Percentiles rank a stretch among this genome's conserved stretches.
These are phyloP conservation scores for Aspergillus bridgeri DNA, from an alignment of 495 filamentous ascomycete genomes.

Conservation along the genomic window DNA sequence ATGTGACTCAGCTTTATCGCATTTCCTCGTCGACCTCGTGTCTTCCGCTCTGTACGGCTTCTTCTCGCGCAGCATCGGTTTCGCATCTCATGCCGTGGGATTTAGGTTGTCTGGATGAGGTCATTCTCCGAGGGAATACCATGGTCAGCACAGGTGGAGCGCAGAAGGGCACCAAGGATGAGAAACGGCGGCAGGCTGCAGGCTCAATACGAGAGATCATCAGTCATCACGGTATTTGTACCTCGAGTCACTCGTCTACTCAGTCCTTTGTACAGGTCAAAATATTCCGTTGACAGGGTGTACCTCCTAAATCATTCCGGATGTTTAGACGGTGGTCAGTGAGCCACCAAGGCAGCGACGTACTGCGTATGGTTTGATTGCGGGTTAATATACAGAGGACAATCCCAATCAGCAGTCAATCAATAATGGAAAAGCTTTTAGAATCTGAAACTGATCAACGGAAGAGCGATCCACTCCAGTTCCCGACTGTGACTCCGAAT, in stretches of 20 bases:
- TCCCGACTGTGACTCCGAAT: too few relatives aligned
- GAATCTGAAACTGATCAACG: neutral
- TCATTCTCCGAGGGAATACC: neutral
- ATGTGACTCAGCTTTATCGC: neutral
- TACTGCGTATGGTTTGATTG: neutral
- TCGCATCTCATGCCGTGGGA: neutral
- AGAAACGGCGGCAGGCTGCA: neutral
- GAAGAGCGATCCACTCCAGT: neutral
- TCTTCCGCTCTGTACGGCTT: neutral
- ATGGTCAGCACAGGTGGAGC: neutral
- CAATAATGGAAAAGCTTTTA: neutral
- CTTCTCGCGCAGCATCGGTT: neutral
- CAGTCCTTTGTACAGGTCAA: neutral
- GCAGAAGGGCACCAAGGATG: neutral
- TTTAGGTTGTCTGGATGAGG: neutral
- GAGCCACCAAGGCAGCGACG: neutral
- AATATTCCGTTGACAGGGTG: neutral
- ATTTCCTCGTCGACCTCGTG: neutral
- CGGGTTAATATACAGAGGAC: neutral
- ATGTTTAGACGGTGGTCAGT: conserved; percentile 7
- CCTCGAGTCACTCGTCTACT: neutral
- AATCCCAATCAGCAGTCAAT: too few relatives aligned
- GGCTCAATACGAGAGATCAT: neutral
- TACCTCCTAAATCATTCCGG: neutral
- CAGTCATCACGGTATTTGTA: neutral